A percentile compares a stretch with the other conserved stretches of the same genome.
Evolutionary conservation across 805 yeast genomes (phyloP).

Genomic region (Cyberlindnera veronae): DNA sequence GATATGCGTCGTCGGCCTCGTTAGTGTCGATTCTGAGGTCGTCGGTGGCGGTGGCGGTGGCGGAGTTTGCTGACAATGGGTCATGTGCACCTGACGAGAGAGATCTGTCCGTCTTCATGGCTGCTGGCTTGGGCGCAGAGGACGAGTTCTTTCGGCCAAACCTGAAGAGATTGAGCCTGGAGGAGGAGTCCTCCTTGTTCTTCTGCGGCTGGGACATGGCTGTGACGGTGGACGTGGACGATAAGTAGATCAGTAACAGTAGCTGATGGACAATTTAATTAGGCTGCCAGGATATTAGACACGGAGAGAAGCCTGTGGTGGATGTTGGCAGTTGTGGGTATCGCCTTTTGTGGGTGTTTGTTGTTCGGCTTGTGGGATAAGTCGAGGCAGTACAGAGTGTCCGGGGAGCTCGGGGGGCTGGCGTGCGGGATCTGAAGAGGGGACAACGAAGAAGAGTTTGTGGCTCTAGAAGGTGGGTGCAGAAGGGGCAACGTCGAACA

Average conservation of each 20-base stretch:
- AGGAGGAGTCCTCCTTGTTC: conserved; percentile 6
- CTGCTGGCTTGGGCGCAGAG: background rate
- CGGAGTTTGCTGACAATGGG: conserved; percentile 11
- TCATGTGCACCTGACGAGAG: conserved; percentile 6
- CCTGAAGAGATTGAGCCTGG: conserved; percentile 14
- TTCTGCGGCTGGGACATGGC: conserved; percentile 1
- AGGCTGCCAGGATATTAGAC: too few relatives aligned
- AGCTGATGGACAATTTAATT: too few relatives aligned
- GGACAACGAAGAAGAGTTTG: too few relatives aligned
- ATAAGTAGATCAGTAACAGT: background rate
- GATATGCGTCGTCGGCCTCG: conserved; percentile 19
- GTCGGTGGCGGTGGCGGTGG: conserved; percentile 9
- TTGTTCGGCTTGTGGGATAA: too few relatives aligned
- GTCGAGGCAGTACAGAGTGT: too few relatives aligned
- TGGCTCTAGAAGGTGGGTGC: too few relatives aligned
- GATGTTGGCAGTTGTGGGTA: too few relatives aligned
- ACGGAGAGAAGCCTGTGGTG: too few relatives aligned
- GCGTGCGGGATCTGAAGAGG: too few relatives aligned
- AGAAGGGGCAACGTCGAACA: too few relatives aligned
- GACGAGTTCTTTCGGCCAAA: conserved; percentile 13
- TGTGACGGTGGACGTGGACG: background rate
- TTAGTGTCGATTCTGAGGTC: conserved; percentile 14
- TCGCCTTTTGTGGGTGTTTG: too few relatives aligned
- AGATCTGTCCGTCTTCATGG: conserved; percentile 6
- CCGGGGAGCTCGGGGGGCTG: too few relatives aligned